Evolutionary conservation across 768 basidiomycete genomes (phyloP), one percentile per base, ranked within the genome.

Genomic region (Neoboletus brunneissimus): DNA sequence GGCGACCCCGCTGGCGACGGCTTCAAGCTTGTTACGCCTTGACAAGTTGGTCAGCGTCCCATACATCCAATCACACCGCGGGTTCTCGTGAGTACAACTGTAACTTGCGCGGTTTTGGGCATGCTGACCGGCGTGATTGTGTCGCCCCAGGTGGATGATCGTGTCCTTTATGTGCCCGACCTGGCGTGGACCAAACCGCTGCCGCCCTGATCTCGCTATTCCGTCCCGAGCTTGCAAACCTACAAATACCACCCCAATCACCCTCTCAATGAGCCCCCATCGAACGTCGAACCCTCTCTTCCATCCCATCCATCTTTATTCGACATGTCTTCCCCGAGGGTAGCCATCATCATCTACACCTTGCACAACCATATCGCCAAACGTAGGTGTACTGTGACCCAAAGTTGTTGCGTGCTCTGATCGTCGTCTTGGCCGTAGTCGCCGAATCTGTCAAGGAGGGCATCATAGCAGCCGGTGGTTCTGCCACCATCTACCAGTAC

Each of bases 321-420:
- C 23, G 35, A 49, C 49, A 81, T 80, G 78, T 65, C 80, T 61
- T 81, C 86, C 29, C 65, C 65, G 18, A 80, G 71, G 55, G 72
- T 89, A 58, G 87, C 87, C 53, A 87, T 90, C 68, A 64, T 90
- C 63, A 83, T 89, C 73, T 91, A 91, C 76, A 68, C 82, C 40
- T 68, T 88, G 75, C 89, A 87, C 69, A 86, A 87, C 62, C 90
- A 91, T 69, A 81, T 91, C 71, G 78, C 77, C 61, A 80, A 81
- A 65, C 43, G 89, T 90, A 66, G 37, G 85, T 77, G 10, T 27
- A n/a, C 5, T 5, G n/a, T 22, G 1, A 10, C 50, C 8, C 5
- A 2, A n/a, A n/a, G n/a, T 35, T 34, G 16, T 32, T n/a, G 32
- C 27, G 18, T 43, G 1, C n/a, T 22, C 31, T 38, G 51, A 60